Evolutionary conservation across 164 flowering plant species (phyloP).

Genomic region (Dillenia turbinata): DNA sequence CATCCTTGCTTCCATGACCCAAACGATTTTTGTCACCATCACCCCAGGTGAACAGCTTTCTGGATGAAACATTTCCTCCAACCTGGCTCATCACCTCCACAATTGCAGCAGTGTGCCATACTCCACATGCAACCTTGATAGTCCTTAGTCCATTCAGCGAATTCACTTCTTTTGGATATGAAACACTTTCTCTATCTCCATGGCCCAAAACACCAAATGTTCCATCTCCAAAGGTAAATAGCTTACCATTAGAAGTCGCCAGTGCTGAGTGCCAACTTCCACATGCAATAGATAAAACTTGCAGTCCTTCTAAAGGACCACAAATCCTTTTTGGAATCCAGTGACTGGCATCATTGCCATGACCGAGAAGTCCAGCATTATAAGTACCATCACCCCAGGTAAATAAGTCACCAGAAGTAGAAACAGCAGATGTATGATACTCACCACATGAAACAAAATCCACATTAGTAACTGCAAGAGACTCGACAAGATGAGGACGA

Average conservation of each 20-base stretch:
- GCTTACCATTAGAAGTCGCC: slow-evolving; percentile 49
- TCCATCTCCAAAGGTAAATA: slow-evolving; percentile 88
- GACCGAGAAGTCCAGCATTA: slow-evolving; percentile 74
- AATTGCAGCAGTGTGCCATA: slow-evolving; percentile 87
- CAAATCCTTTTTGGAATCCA: slow-evolving; percentile 78
- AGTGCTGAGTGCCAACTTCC: slow-evolving; percentile 89
- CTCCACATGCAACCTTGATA: slow-evolving; percentile 74
- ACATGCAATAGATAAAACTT: slow-evolving; percentile 70
- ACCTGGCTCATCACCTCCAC: slow-evolving; percentile 56
- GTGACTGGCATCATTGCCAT: slow-evolving; percentile 67
- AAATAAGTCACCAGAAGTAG: slow-evolving; percentile 64
- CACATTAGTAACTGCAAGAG: slow-evolving; percentile 46
- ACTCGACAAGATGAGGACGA: slow-evolving; percentile 70
- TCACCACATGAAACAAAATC: slow-evolving; percentile 81
- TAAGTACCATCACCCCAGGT: slow-evolving; percentile 87
- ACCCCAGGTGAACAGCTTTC: slow-evolving; percentile 89
- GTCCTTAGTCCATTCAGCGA: slow-evolving; percentile 50
- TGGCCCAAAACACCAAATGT: slow-evolving; percentile 84
- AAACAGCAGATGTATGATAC: slow-evolving; percentile 78
- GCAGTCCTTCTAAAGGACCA: slow-evolving; percentile 75
- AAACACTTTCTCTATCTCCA: slow-evolving; percentile 59
- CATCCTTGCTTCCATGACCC: slow-evolving; percentile 79
- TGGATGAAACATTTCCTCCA: slow-evolving; percentile 29
- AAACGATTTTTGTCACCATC: slow-evolving; percentile 74
- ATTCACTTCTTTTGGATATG: slow-evolving; percentile 66